Base-by-base conservation (phyloP, 768 basidiomycete species). In the Termitomyces sp. region DNA sequence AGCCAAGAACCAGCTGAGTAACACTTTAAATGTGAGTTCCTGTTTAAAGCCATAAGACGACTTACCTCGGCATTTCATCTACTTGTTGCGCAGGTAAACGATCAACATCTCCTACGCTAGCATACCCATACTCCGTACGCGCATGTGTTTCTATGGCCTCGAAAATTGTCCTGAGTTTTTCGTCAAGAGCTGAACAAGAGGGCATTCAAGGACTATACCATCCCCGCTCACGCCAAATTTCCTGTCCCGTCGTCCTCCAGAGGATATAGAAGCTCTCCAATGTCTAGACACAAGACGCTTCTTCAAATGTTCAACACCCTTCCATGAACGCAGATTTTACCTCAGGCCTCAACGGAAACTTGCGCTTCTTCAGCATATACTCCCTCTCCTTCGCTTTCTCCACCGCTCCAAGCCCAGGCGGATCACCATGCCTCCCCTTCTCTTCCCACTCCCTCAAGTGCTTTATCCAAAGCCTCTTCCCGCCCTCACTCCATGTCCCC, bases 21-120 rank as follows among this genome's bases (percentile, higher is more conserved):
- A 20, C n/a, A 32, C n/a, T 33, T 35, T 30, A 24, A n/a, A 45
- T 22, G 28, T 61, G 54, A 2, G 40, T 28, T 8, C 40, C 16
- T 30, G 45, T 18, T 14, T 18, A 38, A 2, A 5, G 66, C 30
- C 5, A 24, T 28, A 3, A n/a, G n/a, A 52, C 38, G 59, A 67
- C 72, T 24, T 62, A 79, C 74, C 82, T 83, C 11, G 82, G 82
- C 81, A 82, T 82, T 54, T 79, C 76, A 57, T 83, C 77, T 35
- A 68, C 63, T 53, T 69, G 64, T 41, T 52, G 18, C 26, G 1
- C 56, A 46, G 18, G 72, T 68, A 28, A 68, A 64, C 5, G 64
- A 48, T 78, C 72, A 0, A 83, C 78, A 24, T 68, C 60, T 18
- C 49, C 33, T 13, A 83, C 61, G 51, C 73, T 78, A 1, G 79